Evolutionary conservation across 2,329 filamentous ascomycete genomes (phyloP).

Genomic region (Aureobasidium sp.): DNA sequence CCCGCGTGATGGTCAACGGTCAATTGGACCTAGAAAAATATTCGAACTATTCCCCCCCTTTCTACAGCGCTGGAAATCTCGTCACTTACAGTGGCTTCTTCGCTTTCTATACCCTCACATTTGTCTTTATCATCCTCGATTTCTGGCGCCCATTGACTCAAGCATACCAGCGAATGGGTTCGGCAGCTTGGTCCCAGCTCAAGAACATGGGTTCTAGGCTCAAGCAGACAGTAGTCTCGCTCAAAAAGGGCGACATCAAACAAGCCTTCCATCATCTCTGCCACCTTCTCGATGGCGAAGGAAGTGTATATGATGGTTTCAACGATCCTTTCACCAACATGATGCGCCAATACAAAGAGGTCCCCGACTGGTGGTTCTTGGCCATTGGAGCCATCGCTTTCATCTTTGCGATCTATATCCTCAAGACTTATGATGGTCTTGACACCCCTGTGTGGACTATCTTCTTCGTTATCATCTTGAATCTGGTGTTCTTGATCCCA

Average conservation of each 20-base stretch:
- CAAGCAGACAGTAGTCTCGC: not conserved
- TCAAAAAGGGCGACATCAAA: not conserved
- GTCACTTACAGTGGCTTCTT: constrained; percentile 14
- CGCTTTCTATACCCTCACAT: constrained; percentile 17
- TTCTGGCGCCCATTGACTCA: not conserved
- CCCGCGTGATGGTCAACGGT: constrained; percentile 59
- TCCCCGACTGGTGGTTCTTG: constrained; percentile 62
- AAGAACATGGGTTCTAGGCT: not conserved
- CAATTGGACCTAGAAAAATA: not conserved
- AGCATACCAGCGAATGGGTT: not conserved
- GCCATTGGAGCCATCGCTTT: constrained; percentile 22
- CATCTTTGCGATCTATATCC: constrained; percentile 24
- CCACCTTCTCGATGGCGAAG: constrained; percentile 12
- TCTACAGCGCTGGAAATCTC: constrained; percentile 17
- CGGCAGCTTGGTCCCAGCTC: constrained; percentile 7
- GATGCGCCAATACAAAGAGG: constrained; percentile 76
- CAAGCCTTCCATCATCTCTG: not conserved
- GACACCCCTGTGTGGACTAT: constrained; percentile 71
- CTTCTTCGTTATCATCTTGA: constrained; percentile 71
- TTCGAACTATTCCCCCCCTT: not conserved
- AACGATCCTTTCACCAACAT: constrained; percentile 39
- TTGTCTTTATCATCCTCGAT: constrained; percentile 17
- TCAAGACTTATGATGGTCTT: constrained; percentile 22
- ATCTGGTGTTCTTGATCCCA: constrained; percentile 75
- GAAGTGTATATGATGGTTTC: constrained; percentile 15